phyloP scores from a whole-genome alignment of 2,329 filamentous ascomycete genomes.

The Trichophyton verrucosum region DNA sequence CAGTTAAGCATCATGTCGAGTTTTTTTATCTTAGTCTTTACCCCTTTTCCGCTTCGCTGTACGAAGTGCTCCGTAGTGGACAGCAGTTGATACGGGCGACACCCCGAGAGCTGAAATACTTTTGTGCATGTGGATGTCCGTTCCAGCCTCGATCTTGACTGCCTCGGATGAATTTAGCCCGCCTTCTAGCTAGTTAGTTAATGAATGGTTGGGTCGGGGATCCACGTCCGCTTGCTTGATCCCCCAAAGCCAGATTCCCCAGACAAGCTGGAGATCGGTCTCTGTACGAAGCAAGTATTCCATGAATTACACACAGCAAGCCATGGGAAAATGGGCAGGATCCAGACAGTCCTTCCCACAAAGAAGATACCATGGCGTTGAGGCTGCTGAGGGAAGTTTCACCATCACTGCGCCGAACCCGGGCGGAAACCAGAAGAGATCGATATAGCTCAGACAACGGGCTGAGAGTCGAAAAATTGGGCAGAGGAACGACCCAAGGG shows the following conservation, averaged over 20 bases:
- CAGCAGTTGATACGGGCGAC: neutral
- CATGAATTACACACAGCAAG: neutral
- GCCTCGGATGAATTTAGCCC: neutral
- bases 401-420: neutral
- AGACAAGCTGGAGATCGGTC: too few relatives aligned
- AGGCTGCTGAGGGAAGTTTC: neutral
- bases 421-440: neutral
- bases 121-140: neutral
- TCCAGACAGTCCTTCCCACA: neutral
- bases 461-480: neutral
- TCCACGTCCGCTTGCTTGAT: neutral
- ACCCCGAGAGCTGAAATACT: neutral
- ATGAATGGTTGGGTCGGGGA: neutral
- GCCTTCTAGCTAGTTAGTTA: neutral
- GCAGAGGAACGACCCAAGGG: too few relatives aligned
- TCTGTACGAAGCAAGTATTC: neutral
- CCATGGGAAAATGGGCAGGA: neutral
- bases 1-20: too few relatives aligned
- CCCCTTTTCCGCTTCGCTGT: too few relatives aligned
- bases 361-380: neutral
- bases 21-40: too few relatives aligned
- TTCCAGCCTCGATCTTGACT: neutral
- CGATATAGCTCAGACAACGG: neutral
- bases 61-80: neutral
- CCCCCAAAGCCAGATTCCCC: neutral